phyloP scores from a whole-genome alignment of 2,329 filamentous ascomycete genomes.

The Furcasterigmium sp. region DNA sequence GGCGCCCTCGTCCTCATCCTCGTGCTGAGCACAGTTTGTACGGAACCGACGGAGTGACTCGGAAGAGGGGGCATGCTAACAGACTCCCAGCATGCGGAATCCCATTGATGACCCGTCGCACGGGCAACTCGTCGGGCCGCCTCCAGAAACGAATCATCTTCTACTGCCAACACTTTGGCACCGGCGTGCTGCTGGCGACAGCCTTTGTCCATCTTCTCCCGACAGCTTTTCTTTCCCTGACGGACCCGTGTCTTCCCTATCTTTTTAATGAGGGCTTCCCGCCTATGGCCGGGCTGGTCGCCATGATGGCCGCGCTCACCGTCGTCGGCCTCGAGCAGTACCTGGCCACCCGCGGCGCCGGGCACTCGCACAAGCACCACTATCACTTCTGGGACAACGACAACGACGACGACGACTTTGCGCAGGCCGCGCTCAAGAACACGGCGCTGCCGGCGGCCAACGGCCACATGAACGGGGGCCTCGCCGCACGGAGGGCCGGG shows the following conservation, averaged over 20 bases:
- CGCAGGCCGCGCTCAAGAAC: neutral
- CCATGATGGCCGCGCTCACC: slow-evolving; percentile 74
- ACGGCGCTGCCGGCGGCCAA: neutral
- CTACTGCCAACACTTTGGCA: slow-evolving; percentile 70
- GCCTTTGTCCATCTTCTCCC: slow-evolving; percentile 75
- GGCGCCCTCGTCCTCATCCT: slow-evolving; percentile 64
- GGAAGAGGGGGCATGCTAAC: no score
- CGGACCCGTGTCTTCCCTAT: slow-evolving; percentile 66
- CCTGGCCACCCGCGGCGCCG: slow-evolving; percentile 66
- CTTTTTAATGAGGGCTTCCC: slow-evolving; percentile 78
- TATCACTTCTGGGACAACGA: slow-evolving; percentile 42
- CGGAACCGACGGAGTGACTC: no score
- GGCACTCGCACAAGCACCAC: slow-evolving; percentile 54
- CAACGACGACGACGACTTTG: slow-evolving; percentile 26
- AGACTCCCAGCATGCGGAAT: slow-evolving; percentile 59
- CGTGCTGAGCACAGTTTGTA: slow-evolving; percentile 52
- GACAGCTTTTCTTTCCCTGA: slow-evolving; percentile 62
- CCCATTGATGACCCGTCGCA: slow-evolving; percentile 57
- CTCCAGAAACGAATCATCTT: slow-evolving; percentile 58
- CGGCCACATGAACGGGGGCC: slow-evolving; percentile 17
- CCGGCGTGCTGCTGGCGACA: slow-evolving; percentile 79
- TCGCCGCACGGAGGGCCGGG: slow-evolving; percentile 31
- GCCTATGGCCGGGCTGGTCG: slow-evolving; percentile 74
- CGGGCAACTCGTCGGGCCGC: slow-evolving; percentile 44
- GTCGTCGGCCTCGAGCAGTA: slow-evolving; percentile 88